Evolutionary conservation across 768 basidiomycete genomes (phyloP), one percentile per base, ranked within the genome.

Genomic region (Phanerochaete sordida): DNA sequence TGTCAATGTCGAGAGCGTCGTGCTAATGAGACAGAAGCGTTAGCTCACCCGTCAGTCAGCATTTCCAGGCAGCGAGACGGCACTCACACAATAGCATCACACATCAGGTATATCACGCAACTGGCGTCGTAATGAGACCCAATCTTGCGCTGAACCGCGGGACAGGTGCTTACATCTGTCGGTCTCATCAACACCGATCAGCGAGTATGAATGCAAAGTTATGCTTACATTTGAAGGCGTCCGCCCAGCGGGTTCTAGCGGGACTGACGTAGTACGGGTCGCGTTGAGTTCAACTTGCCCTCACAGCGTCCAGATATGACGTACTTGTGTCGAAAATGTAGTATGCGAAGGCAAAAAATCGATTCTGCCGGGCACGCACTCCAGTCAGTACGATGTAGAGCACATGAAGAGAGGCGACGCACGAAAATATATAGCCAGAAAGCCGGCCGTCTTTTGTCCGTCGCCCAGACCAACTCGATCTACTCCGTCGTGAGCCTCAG

Each of bases 381-480:
- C 6, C 33, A 13, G 6, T 35, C 6, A 35, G 6, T 4, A n/a
- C n/a, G 33, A 9, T 37, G 11, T 4, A 27, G 13, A 11, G 21
- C 12, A 11, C 1, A 19, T 26, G n/a, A 45, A 24, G 2, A 1
- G 1, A 9, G 19, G 30, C n/a, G 11, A 56, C 63, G 39, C 47
- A 63, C 62, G 19, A 64, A 47, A 8, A 58, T 35, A 35, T 61
- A 64, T 12, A 64, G 57, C 39, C 51, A 64, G 21, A 64, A 64
- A 2, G 43, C 59, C 16, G 56, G 53, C 26, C 55, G 60, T 19
- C 24, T 47, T 33, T 64, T 64, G 31, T 54, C 43, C 23, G 37
- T 24, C 13, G 35, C 53, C 63, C 63, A 64, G 19, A 64, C 44
- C 13, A 64, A 45, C 4, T 48, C 30, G 19, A 64, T 51, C 63